phyloP scores from a whole-genome alignment of 768 basidiomycete species.

The Clitopilus hobsonii region DNA sequence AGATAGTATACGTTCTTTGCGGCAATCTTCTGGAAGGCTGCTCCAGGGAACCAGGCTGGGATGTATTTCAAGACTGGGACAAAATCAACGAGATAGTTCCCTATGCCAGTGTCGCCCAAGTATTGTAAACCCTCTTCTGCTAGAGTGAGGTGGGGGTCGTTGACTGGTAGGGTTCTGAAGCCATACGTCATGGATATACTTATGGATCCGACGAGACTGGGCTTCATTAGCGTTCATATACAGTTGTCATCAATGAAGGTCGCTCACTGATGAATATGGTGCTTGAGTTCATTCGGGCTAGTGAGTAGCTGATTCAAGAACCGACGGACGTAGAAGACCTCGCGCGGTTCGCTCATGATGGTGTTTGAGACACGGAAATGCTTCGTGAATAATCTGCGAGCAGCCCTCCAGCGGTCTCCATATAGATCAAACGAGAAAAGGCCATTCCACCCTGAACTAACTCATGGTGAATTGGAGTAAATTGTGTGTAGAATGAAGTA shows the following conservation, averaged over 20 bases:
- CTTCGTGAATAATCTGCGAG: conserved; percentile 20
- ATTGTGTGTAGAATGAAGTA: not conserved
- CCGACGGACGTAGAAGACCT: conserved; percentile 15
- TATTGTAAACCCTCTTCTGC: conserved; percentile 23
- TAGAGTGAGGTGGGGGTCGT: conserved; percentile 29
- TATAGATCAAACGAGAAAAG: conserved; percentile 21
- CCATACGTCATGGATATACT: conserved; percentile 32
- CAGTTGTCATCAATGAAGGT: not conserved
- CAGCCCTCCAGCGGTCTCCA: conserved; percentile 26
- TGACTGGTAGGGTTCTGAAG: conserved; percentile 18
- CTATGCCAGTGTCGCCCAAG: conserved; percentile 19
- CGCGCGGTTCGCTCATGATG: conserved; percentile 11
- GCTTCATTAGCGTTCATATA: not conserved
- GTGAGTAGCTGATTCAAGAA: conserved; percentile 18
- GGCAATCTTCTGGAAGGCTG: conserved; percentile 51
- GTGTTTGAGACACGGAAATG: not conserved
- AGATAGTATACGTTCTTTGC: conserved; percentile 21
- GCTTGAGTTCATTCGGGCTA: conserved; percentile 10
- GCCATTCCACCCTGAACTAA: conserved; percentile 13
- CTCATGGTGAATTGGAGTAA: not conserved
- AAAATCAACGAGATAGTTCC: conserved; percentile 35
- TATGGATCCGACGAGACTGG: conserved; percentile 17
- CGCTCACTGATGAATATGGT: conserved; percentile 7
- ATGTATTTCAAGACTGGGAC: conserved; percentile 47
- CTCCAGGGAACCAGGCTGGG: conserved; percentile 66